Base-by-base conservation (phyloP, 2,329 filamentous ascomycete species). In the Xylaria polymorpha region DNA sequence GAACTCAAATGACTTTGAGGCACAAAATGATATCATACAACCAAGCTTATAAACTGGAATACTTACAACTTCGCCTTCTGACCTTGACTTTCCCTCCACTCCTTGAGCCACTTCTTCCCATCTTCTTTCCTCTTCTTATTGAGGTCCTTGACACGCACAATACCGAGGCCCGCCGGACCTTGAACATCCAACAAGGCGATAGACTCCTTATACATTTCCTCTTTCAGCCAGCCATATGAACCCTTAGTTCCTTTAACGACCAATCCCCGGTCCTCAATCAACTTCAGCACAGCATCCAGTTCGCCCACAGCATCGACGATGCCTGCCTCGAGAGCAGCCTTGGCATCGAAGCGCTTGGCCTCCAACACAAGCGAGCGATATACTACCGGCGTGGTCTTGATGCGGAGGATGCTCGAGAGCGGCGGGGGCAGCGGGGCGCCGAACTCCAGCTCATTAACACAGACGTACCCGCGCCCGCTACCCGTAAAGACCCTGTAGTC, bases 381-480 rank as follows among this genome's bases (percentile, higher is more conserved):
- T 0, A 85, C 84, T 0, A 84, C 79, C 9, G 85, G 79, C 0
- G 85, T 74, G 3, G 91, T 79, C 80, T 95, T 96, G 74, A 90
- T 82, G 15, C 92, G 85, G 83, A 96, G 95, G 71, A 96, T 87
- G 58, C 85, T 84, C 63, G 87, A 87, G 92, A 97, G 94, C 68
- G 92, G 85, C 2, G 92, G 86, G 72, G 90, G 87, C 43, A 96
- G 86, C n/a, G 91, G 88, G 1, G 91, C 90, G 61, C 93, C 92
- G 70, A 96, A 91, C 73, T 94, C 90, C 15, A 96, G 84, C 82
- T 96, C 93, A 80, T 95, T 95, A 73, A 96, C 82, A 80, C 93
- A 95, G 46, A 92, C 79, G 80, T 89, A 94, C n/a, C 93, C 93
- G 46, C 22, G 86, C 84, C 62, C 69, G 35, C 57, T 32, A 4